Percentiles rank a stretch among this genome's conserved stretches.
Evolutionary conservation across 768 basidiomycete genomes (phyloP).

Genomic region (Naganishia randhawae): DNA sequence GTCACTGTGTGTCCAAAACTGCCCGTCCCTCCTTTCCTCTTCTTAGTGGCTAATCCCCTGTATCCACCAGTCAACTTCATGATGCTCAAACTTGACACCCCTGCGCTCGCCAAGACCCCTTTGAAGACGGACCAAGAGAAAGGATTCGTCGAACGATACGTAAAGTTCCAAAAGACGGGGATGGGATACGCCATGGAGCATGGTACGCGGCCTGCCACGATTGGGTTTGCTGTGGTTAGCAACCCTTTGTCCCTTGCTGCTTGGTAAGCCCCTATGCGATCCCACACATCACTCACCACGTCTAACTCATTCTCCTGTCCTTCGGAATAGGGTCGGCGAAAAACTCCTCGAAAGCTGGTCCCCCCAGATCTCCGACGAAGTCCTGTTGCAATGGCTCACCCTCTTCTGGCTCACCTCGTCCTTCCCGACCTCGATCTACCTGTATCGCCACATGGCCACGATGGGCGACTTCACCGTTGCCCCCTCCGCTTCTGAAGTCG

Average conservation of each 20-base stretch:
- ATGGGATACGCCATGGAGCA: slow-evolving; percentile 40
- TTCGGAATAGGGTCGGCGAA: slow-evolving; percentile 46
- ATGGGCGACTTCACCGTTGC: slow-evolving; percentile 4
- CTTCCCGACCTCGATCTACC: slow-evolving; percentile 41
- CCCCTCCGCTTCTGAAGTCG: not conserved
- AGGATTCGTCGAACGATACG: not conserved
- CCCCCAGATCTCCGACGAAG: slow-evolving; percentile 36
- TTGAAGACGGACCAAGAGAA: slow-evolving; percentile 19
- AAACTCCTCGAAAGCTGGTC: slow-evolving; percentile 46
- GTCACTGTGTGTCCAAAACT: slow-evolving; percentile 7
- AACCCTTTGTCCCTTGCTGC: slow-evolving; percentile 41
- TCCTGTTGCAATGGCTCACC: slow-evolving; percentile 40
- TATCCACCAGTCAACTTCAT: slow-evolving; percentile 29
- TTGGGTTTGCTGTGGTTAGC: slow-evolving; percentile 39
- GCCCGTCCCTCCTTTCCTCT: not conserved
- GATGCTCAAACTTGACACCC: slow-evolving; percentile 22
- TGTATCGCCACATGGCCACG: slow-evolving; percentile 33
- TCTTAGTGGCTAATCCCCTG: not conserved
- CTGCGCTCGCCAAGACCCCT: slow-evolving; percentile 21
- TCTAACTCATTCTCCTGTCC: not conserved
- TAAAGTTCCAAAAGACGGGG: slow-evolving; percentile 25
- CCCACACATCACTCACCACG: not conserved
- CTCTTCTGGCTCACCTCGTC: slow-evolving; percentile 47
- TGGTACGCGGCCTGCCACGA: slow-evolving; percentile 37
- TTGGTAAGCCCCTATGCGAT: slow-evolving; percentile 33